A percentile compares a stretch with the other conserved stretches of the same genome.
These are phyloP conservation scores for Aspergillus leporis DNA, from an alignment of 495 filamentous ascomycete genomes.

Conservation along the genomic window DNA sequence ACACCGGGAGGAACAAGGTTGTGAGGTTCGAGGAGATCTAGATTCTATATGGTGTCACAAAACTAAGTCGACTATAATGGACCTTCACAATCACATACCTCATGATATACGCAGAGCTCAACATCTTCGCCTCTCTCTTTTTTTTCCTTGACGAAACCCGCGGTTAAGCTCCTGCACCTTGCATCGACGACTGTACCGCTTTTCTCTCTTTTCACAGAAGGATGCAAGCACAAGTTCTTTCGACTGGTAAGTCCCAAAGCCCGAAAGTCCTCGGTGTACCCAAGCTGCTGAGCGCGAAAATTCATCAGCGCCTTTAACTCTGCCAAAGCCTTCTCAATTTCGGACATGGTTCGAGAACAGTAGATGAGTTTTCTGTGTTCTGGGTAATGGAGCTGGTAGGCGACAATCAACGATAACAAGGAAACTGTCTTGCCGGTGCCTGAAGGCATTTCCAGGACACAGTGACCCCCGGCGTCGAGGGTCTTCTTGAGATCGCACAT, in stretches of 20 bases:
- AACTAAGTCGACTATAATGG: background rate
- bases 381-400: slow-evolving; percentile 89
- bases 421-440: slow-evolving; percentile 99
- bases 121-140: slow-evolving; percentile 93
- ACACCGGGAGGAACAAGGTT: slow-evolving; percentile 92
- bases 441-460: slow-evolving; percentile 99
- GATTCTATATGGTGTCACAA: slow-evolving; percentile 60
- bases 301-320: slow-evolving; percentile 94
- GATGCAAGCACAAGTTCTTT: slow-evolving; percentile 96
- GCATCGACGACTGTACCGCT: slow-evolving; percentile 93
- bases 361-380: slow-evolving; percentile 96
- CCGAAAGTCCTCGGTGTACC: slow-evolving; percentile 86
- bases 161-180: slow-evolving; percentile 90
- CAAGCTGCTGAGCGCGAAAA: slow-evolving; percentile 82
- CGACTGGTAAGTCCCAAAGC: slow-evolving; percentile 91
- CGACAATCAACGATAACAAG: slow-evolving; percentile 90
- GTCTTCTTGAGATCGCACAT: slow-evolving; percentile 99
- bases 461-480: slow-evolving; percentile 91
- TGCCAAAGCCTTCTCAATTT: slow-evolving; percentile 84
- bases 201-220: slow-evolving; percentile 92
- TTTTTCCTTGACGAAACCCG: slow-evolving; percentile 95
- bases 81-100: slow-evolving; percentile 54
- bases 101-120: slow-evolving; percentile 92
- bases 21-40: slow-evolving; percentile 91
- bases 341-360: slow-evolving; percentile 79